These are phyloP conservation scores for Groenewaldozyma auringiensis DNA, from an alignment of 1,139 yeast species.

Conservation along the genomic window DNA sequence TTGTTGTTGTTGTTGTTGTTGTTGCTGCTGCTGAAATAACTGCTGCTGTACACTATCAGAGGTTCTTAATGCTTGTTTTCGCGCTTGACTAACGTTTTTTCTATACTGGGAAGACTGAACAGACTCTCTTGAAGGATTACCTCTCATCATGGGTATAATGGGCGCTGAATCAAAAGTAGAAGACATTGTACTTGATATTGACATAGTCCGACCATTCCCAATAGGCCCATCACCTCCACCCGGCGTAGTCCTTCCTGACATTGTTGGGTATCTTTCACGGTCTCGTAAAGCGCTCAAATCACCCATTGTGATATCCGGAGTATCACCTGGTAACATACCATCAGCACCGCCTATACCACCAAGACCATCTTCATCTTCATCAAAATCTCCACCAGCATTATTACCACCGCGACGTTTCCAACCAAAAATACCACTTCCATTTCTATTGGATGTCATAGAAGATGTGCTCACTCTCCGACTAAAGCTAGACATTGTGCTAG, in stretches of 20 bases:
- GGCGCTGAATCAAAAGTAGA: constrained; percentile 31
- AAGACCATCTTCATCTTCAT: constrained; percentile 17
- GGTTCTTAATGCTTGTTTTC: constrained; percentile 21
- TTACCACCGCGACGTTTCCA: constrained; percentile 8
- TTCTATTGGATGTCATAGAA: constrained; percentile 11
- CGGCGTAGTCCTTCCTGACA: constrained; percentile 14
- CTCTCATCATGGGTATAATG: constrained; percentile 29
- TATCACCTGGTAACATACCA: constrained; percentile 7
- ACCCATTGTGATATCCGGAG: constrained; percentile 20
- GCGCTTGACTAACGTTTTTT: constrained; percentile 27
- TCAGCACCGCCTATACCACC: constrained; percentile 15
- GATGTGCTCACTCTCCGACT: constrained; percentile 13
- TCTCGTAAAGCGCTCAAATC: constrained; percentile 25
- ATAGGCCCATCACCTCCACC: background rate
- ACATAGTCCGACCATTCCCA: constrained; percentile 26
- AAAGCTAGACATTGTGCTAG: constrained; percentile 12
- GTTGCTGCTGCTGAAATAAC: constrained; percentile 12
- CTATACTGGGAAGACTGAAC: constrained; percentile 24
- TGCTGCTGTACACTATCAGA: constrained; percentile 18
- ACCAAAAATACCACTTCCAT: constrained; percentile 11
- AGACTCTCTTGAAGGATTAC: constrained; percentile 12
- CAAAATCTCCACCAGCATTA: constrained; percentile 6
- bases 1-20: constrained; percentile 6
- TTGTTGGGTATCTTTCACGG: constrained; percentile 31
- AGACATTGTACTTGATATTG: constrained; percentile 25